Base-by-base conservation (phyloP, 768 basidiomycete species). In the Termitomyces sp. region DNA sequence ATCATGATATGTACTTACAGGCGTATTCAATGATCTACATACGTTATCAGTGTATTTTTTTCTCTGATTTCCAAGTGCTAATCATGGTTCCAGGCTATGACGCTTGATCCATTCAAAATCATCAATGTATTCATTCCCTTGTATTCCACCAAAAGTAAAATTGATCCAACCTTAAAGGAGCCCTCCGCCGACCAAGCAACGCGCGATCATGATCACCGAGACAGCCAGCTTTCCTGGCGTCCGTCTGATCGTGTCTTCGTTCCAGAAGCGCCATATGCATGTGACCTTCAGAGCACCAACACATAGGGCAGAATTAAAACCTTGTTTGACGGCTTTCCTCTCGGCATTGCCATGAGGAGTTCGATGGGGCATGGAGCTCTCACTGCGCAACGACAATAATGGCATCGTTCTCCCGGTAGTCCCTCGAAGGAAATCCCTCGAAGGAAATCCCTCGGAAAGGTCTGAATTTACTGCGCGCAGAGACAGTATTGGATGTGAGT, bases 241-340 rank as follows among this genome's bases (percentile, higher is more conserved):
- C 43, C 43, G 13, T n/a, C 18, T 57, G 49, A n/a, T 42, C 22
- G 13, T 13, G n/a, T 32, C 33, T 55, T 26, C 32, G 37, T 20
- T 36, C 39, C 42, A 32, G 34, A 43, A 53, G n/a, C 5, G 27
- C 13, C 26, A 59, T 43, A 16, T 50, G 20, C 10, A 43, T 48
- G 33, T 51, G 39, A 33, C 42, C 24, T 55, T 48, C 47, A 37
- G 18, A 43, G 20, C 40, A 44, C 42, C n/a, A 39, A 30, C 53
- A 52, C 27, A 55, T 24, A 42, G 18, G 44, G 46, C 47, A 33
- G 44, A 55, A 48, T 48, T 26, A 40, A 49, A 50, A 59, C 50
- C 37, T 62, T 57, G 32, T 56, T 53, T 53, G 55, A 49, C 37
- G 36, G 51, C 5, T 54, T 33, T 44, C 30, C n/a, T 22, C 26